Evolutionary conservation across 208 protist species (phyloP), one percentile per base, ranked within the genome.

Genomic region (Strigomonas culicis): DNA sequence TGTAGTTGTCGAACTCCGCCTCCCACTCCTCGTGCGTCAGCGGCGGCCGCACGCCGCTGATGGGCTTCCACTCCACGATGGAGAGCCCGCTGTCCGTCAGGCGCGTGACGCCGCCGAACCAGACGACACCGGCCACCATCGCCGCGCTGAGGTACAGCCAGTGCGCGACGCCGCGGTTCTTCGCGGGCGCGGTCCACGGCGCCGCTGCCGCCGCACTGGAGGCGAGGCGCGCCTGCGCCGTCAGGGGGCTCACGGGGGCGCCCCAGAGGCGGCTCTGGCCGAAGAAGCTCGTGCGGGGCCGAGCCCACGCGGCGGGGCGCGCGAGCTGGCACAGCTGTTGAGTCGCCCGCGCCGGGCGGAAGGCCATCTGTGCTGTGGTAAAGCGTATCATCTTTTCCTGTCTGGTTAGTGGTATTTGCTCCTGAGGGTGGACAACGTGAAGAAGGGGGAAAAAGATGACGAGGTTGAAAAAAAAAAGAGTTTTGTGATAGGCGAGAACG

Each of bases 1-100:
- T 89, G 81, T 99, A 99, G 74, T 97, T 93, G 56, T 84, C 82
- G 81, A 99, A 99, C 78, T 98, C 95, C 8, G 57, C 80, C 50
- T 97, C 92, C 97, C 97, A 99, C 66, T 98, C 95, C 57, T 88
- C 66, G 21, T 94, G 60, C 21, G 83, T 97, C 4, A 92, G 21
- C 27, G 97, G 97, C 25, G 94, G 95, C 15, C 88, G 63, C 13
- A 97, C 77, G 11, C 94, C 96, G 19, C 82, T 82, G 31, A 98
- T 75, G 7, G 93, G 93, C 58, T 96, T 94, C 96, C 97, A 98
- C 50, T 94, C 80, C 28, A 96, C 93, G 61, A 98, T 97, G n/a
- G 89, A 97, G 32, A 98, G 76, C 1, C 97, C 97, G 58, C 91
- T 97, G 64, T 98, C 93, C 27, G 94, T 98, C 1, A 98, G 74